Base-by-base conservation (phyloP, 1,284 basidiomycete species). In the Cryptococcus amylolentus region DNA sequence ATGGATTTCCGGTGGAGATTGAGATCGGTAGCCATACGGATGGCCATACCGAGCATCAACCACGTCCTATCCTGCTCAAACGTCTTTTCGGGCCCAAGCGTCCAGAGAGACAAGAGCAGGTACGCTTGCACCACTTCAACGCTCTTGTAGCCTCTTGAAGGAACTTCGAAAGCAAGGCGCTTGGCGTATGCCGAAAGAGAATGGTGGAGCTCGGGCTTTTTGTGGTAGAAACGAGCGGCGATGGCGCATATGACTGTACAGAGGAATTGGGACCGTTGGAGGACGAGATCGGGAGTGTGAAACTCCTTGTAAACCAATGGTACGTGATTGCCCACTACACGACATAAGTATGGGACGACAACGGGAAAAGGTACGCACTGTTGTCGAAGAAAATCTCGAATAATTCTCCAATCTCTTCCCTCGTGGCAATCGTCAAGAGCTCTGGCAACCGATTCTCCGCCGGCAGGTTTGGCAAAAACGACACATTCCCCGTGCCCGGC, bases 41-140 rank as follows among this genome's bases (percentile, higher is more conserved):
- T 89, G 14, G 84, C 89, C 86, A 91, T 89, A 35, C 90, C 89
- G 28, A 94, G 80, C 50, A 91, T 80, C 66, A 91, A 74, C 93
- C 95, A 98, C 0, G 94, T 98, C 68, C 89, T 87, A 78, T 98
- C 95, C 69, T 97, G 92, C 73, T 98, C 96, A 70, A 91, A 98
- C 16, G 90, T 84, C 76, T 93, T 90, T 39, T 91, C 90, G 5
- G 91, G 90, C n/a, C 91, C 90, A 62, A 88, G 86, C 2, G 90
- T 90, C 87, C 88, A 95, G 20, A 89, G 76, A 0, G 86, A 81
- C 54, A 93, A 83, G 20, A 95, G 80, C 38, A 91, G 80, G 74
- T 94, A 95, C 0, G 90, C 91, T 70, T 94, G 91, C 5, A 92
- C 89, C 61, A 94, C 91, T 77, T 98, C 96, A 46, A 97, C 87